Evolutionary conservation across 1,139 yeast species (phyloP), one percentile per base, ranked within the genome.

Genomic region (Candida glucosophila): DNA sequence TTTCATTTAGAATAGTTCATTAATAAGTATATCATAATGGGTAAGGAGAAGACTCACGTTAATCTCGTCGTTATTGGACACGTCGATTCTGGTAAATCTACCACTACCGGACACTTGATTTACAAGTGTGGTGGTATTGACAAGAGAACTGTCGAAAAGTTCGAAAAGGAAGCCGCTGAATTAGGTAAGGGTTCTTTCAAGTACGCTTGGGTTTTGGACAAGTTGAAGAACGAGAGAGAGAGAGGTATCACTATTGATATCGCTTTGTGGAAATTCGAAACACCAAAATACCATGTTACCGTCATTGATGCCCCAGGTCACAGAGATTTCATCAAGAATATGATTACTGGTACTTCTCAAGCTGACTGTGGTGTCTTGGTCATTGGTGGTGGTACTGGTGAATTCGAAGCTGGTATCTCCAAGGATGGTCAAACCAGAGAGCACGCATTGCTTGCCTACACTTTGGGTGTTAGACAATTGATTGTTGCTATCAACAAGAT

Each of bases 61-160:
- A 88, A 88, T 94, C 90, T 88, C 72, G 97, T 88, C 69, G 97
- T 88, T 65, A 88, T 88, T 67, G 97, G 97, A 70, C 97, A 86
- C 92, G 95, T 85, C 95, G 95, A 85, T 73, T 85, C 95, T 52
- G 95, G 95, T 72, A 80, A 80, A 70, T 80, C 92, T 74, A 85
- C 85, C 72, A 83, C 94, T 67, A 85, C 96, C 63, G 96, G 95
- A 70, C 95, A 86, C 78, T 81, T 88, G 73, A 88, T 88, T 64
- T 88, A 67, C 94, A 86, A 88, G 90, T 59, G 70, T 67, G 77
- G 78, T 70, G 77, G 86, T 77, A 78, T 78, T 51, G 92, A 85
- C 74, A 85, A 86, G 83, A 82, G 95, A 78, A 86, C 95, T 64
- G 86, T 86, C 60, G 95, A 86, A 76, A 85, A 85, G 82, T 85